A percentile compares a stretch with the other conserved stretches of the same genome.
These are phyloP conservation scores for Tulasnella sp. DNA, from an alignment of 768 basidiomycete species.

Conservation along the genomic window DNA sequence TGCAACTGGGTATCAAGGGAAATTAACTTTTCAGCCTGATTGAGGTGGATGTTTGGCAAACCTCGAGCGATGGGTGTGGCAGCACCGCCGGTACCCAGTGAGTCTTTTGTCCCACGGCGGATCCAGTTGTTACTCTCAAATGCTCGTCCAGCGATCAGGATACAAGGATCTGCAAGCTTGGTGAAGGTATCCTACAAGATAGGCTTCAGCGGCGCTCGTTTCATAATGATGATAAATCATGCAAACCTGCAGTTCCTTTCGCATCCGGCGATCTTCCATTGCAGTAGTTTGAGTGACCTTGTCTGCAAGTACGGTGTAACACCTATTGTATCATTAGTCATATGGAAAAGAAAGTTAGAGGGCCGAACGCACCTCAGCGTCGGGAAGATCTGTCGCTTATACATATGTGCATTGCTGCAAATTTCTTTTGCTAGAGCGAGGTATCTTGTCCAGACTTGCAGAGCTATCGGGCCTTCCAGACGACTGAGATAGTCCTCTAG, in stretches of 20 bases:
- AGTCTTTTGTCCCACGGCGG: constrained; percentile 54
- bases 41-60: not conserved
- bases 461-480: constrained; percentile 81
- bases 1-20: constrained; percentile 3
- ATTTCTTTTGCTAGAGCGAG: constrained; percentile 72
- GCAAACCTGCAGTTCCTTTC: constrained; percentile 82
- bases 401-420: constrained; percentile 50
- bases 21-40: not conserved
- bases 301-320: constrained; percentile 66
- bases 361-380: constrained; percentile 48
- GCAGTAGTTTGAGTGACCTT: constrained; percentile 83
- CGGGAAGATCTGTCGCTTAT: constrained; percentile 60
- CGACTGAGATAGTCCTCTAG: constrained; percentile 74
- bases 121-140: constrained; percentile 74
- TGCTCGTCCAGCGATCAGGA: constrained; percentile 61
- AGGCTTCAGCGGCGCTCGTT: not conserved
- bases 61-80: constrained; percentile 6
- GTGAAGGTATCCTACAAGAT: constrained; percentile 60
- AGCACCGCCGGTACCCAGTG: constrained; percentile 47
- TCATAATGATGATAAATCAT: not conserved
- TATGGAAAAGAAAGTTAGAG: constrained; percentile 15
- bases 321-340: constrained; percentile 35
- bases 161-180: constrained; percentile 72
- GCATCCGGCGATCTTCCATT: constrained; percentile 76
- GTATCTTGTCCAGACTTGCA: constrained; percentile 84